A percentile compares a stretch with the other conserved stretches of the same genome.
phyloP scores from a whole-genome alignment of 495 filamentous ascomycete genomes.

The Penicillium fimorum region DNA sequence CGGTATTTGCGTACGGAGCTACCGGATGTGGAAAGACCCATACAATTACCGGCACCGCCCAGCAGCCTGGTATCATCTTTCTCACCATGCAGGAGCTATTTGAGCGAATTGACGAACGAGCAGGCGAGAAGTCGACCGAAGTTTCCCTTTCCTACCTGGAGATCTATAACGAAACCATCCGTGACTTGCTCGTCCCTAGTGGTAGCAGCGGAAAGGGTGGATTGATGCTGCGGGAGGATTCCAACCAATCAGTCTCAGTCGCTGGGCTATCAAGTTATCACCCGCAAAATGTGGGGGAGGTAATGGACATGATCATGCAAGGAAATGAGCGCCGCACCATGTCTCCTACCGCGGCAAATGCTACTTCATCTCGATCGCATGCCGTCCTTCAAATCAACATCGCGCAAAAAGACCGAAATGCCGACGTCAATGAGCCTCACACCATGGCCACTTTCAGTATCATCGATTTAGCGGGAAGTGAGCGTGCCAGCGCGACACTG shows the following conservation, averaged over 20 bases:
- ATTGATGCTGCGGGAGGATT: slow-evolving; percentile 92
- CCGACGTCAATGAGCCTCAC: slow-evolving; percentile 88
- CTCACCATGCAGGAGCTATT: slow-evolving; percentile 98
- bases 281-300: slow-evolving; percentile 82
- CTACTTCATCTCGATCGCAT: slow-evolving; percentile 95
- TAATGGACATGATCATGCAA: slow-evolving; percentile 98
- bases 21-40: slow-evolving; percentile 99
- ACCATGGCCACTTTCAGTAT: slow-evolving; percentile 98
- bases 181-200: slow-evolving; percentile 84
- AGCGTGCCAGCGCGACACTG: slow-evolving; percentile 94
- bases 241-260: slow-evolving; percentile 89
- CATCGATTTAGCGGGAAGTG: slow-evolving; percentile 95
- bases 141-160: slow-evolving; percentile 94
- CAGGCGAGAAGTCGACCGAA: slow-evolving; percentile 82
- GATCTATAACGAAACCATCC: slow-evolving; percentile 99
- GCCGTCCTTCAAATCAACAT: slow-evolving; percentile 99
- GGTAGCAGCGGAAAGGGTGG: slow-evolving; percentile 83
- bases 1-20: slow-evolving; percentile 96
- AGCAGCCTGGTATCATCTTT: slow-evolving; percentile 97
- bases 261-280: slow-evolving; percentile 89
- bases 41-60: slow-evolving; percentile 91
- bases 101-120: slow-evolving; percentile 84
- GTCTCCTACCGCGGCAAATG: slow-evolving; percentile 96
- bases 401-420: slow-evolving; percentile 89
- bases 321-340: slow-evolving; percentile 95